A percentile compares a stretch with the other conserved stretches of the same genome.
Evolutionary conservation across 768 basidiomycete species (phyloP).

Genomic region (Lentinus brumalis): DNA sequence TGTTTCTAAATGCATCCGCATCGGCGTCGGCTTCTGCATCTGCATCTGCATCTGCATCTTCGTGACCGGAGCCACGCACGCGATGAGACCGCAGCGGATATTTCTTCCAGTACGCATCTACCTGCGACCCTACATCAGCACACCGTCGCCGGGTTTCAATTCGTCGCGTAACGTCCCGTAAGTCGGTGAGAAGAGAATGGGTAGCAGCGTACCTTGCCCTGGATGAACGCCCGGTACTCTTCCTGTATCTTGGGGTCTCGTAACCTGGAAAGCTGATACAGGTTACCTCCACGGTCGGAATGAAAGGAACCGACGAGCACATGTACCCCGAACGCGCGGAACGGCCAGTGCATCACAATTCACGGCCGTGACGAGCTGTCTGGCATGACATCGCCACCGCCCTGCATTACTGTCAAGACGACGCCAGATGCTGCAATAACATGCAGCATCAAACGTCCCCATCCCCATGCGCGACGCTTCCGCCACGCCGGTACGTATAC

Average conservation of each 20-base stretch:
- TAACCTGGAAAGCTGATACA: conserved; percentile 49
- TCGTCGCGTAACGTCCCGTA: background rate
- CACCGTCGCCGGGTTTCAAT: background rate
- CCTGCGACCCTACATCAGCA: conserved; percentile 33
- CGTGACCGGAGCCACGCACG: conserved; percentile 1
- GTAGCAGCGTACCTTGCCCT: conserved; percentile 52
- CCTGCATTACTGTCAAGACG: background rate
- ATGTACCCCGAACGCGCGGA: no score
- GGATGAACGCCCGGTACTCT: conserved; percentile 66
- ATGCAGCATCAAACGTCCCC: no score
- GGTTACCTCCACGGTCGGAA: conserved; percentile 30
- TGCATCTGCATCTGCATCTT: no score
- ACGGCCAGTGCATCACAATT: no score
- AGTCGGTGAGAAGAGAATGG: background rate
- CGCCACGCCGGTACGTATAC: no score
- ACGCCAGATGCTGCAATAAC: background rate
- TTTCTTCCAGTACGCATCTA: conserved; percentile 48
- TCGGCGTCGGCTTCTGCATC: conserved; percentile 5
- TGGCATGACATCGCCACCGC: background rate
- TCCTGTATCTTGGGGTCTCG: conserved; percentile 62
- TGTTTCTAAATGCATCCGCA: conserved; percentile 19
- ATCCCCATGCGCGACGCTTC: no score
- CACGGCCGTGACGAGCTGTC: background rate
- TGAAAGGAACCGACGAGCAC: background rate
- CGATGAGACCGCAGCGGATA: conserved; percentile 29